Evolutionary conservation across 2,329 filamentous ascomycete genomes (phyloP).

Genomic region (Venturia carpophila): DNA sequence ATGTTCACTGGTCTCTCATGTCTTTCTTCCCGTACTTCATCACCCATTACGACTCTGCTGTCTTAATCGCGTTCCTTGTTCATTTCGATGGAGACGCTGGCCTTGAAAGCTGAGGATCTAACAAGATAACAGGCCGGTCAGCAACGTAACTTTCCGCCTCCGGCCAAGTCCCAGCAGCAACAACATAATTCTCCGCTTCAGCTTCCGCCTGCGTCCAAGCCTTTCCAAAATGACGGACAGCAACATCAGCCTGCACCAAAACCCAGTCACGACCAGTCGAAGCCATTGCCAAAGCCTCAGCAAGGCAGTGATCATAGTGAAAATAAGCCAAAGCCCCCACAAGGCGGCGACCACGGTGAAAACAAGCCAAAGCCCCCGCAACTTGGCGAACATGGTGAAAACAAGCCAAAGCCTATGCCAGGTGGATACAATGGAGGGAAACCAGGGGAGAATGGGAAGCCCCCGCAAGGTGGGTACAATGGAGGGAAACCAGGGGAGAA

Average conservation of each 20-base stretch:
- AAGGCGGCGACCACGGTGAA: background rate
- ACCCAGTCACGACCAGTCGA: background rate
- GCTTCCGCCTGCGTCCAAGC: background rate
- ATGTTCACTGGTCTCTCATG: background rate
- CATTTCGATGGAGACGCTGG: background rate
- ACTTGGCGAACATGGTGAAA: background rate
- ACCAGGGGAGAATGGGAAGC: too few species aligned
- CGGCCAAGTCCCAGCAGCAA: background rate
- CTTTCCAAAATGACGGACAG: too few species aligned
- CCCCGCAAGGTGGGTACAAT: too few species aligned
- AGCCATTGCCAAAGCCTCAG: background rate
- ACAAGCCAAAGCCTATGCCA: too few species aligned
- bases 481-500: too few species aligned
- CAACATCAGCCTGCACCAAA: too few species aligned
- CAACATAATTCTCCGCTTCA: background rate
- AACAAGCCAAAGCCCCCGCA: background rate
- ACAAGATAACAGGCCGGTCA: background rate
- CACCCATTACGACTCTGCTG: background rate
- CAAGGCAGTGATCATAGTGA: background rate
- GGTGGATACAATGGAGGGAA: too few species aligned
- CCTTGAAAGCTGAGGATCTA: background rate
- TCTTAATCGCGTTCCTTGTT: too few species aligned
- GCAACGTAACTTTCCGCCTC: background rate
- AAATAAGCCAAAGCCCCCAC: background rate
- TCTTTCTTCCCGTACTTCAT: background rate